phyloP scores from a whole-genome alignment of 2,329 filamentous ascomycete genomes.

The Talaromyces sp. region DNA sequence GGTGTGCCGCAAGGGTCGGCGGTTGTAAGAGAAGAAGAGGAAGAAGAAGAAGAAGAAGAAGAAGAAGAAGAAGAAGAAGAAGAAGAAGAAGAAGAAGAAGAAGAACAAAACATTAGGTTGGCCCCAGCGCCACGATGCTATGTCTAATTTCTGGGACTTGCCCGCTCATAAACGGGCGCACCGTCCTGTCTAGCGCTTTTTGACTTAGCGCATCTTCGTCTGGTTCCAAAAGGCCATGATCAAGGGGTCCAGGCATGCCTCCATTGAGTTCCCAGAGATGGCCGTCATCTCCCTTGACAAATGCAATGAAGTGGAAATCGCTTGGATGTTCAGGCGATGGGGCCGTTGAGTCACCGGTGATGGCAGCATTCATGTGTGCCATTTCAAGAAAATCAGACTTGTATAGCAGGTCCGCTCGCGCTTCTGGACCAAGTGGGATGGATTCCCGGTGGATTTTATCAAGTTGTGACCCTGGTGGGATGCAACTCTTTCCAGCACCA shows the following conservation, averaged over 20 bases:
- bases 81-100: no score
- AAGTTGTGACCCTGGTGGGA: background rate
- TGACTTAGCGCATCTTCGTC: slow-evolving; percentile 27
- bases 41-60: no score
- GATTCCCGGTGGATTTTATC: background rate
- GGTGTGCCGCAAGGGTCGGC: background rate
- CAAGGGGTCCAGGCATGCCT: slow-evolving; percentile 24
- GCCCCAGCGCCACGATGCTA: background rate
- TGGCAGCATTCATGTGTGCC: slow-evolving; percentile 8
- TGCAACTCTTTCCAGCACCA: slow-evolving; percentile 19
- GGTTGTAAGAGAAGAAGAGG: no score
- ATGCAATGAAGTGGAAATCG: slow-evolving; percentile 25
- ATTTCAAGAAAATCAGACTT: slow-evolving; percentile 6
- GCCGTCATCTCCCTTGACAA: slow-evolving; percentile 27
- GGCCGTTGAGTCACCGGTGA: background rate
- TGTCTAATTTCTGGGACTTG: background rate
- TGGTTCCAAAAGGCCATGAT: slow-evolving; percentile 21
- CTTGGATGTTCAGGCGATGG: background rate
- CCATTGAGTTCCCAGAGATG: slow-evolving; percentile 32
- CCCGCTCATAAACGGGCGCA: slow-evolving; percentile 15
- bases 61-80: no score
- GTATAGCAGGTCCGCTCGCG: slow-evolving; percentile 6
- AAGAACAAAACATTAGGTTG: background rate
- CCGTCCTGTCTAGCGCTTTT: slow-evolving; percentile 23
- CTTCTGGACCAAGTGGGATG: background rate